Evolutionary conservation across 2,329 filamentous ascomycete genomes (phyloP).

Genomic region (Pseudogymnoascus sp.): DNA sequence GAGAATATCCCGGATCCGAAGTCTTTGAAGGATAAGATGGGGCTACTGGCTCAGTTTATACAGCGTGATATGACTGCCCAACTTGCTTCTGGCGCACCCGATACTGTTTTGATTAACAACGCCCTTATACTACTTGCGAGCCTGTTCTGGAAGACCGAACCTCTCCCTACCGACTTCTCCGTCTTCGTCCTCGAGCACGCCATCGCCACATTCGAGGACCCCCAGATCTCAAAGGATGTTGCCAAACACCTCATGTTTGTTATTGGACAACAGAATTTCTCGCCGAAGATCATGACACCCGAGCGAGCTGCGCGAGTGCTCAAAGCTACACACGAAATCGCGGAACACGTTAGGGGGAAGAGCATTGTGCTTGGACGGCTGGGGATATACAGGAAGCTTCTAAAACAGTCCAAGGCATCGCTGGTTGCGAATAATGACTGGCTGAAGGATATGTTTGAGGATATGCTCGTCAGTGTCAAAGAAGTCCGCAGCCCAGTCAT

Average conservation of each 20-base stretch:
- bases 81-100: slow-evolving; percentile 46
- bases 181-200: slow-evolving; percentile 74
- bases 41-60: slow-evolving; percentile 72
- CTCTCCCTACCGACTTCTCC: slow-evolving; percentile 71
- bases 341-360: slow-evolving; percentile 69
- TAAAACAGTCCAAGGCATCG: slow-evolving; percentile 60
- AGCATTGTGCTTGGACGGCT: slow-evolving; percentile 72
- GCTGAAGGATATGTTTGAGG: slow-evolving; percentile 74
- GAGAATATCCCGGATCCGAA: slow-evolving; percentile 72
- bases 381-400: slow-evolving; percentile 68
- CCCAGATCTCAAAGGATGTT: slow-evolving; percentile 65
- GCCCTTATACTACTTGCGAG: slow-evolving; percentile 71
- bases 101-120: slow-evolving; percentile 67
- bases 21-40: slow-evolving; percentile 68
- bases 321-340: slow-evolving; percentile 62
- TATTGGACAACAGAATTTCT: slow-evolving; percentile 73
- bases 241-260: slow-evolving; percentile 74
- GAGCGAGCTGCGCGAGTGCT: slow-evolving; percentile 67
- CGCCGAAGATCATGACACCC: slow-evolving; percentile 63
- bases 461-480: slow-evolving; percentile 70
- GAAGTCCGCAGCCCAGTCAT: slow-evolving; percentile 73
- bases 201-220: slow-evolving; percentile 65
- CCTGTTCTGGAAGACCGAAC: slow-evolving; percentile 66
- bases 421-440: slow-evolving; percentile 72
- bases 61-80: slow-evolving; percentile 68